Evolutionary conservation across 495 filamentous ascomycete genomes (phyloP).

Genomic region (Penicillium paxilli): DNA sequence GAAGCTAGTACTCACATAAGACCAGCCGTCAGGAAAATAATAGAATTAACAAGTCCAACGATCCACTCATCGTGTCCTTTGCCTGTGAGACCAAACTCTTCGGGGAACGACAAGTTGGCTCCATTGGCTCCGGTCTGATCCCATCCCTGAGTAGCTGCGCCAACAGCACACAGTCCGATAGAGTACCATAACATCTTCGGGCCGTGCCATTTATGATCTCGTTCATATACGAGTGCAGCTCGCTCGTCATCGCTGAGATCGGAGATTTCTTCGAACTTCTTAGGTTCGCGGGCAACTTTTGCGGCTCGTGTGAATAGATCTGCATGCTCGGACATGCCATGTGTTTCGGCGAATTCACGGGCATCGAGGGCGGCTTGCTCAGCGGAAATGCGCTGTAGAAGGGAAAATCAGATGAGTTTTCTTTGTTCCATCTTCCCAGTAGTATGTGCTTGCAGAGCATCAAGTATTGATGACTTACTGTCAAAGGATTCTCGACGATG

Average conservation of each 20-base stretch:
- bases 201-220: slow-evolving; percentile 37
- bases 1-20: slow-evolving; percentile 45
- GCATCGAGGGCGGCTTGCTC: slow-evolving; percentile 38
- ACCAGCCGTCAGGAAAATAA: slow-evolving; percentile 32
- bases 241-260: slow-evolving; percentile 26
- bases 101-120: slow-evolving; percentile 60
- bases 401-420: neutral
- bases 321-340: slow-evolving; percentile 41
- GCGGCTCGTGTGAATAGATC: slow-evolving; percentile 43
- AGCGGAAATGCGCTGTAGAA: slow-evolving; percentile 29
- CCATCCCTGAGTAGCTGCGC: slow-evolving; percentile 52
- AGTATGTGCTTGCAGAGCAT: neutral
- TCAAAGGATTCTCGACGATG: slow-evolving; percentile 45
- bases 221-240: slow-evolving; percentile 25
- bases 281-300: slow-evolving; percentile 32
- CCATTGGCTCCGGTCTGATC: slow-evolving; percentile 71
- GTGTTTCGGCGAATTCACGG: slow-evolving; percentile 34
- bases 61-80: slow-evolving; percentile 52
- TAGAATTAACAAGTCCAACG: slow-evolving; percentile 58
- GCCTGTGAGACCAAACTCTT: slow-evolving; percentile 51
- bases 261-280: slow-evolving; percentile 10
- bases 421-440: neutral
- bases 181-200: slow-evolving; percentile 36
- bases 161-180: slow-evolving; percentile 32
- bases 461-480: slow-evolving; percentile 22